A percentile compares a stretch with the other conserved stretches of the same genome.
These are phyloP conservation scores for Sugiyamaella marilandica DNA, from an alignment of 805 yeast genomes.

Conservation along the genomic window DNA sequence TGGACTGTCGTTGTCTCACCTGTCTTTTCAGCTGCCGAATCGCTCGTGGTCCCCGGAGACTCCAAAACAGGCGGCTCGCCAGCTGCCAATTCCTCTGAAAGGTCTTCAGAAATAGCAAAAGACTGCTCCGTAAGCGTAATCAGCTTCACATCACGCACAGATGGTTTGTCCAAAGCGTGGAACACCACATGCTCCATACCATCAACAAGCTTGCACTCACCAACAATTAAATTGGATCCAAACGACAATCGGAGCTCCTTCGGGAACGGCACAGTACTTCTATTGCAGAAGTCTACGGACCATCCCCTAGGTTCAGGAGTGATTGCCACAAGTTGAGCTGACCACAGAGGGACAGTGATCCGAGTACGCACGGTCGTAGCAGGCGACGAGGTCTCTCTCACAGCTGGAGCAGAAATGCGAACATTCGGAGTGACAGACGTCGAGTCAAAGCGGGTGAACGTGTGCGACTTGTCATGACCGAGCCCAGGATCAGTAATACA, in stretches of 20 bases:
- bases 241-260: neutral
- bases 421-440: neutral
- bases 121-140: neutral
- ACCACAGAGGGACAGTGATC: neutral
- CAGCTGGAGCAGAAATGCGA: neutral
- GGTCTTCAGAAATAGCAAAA: neutral
- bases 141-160: slow-evolving; percentile 34
- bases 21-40: neutral
- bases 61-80: neutral
- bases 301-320: neutral
- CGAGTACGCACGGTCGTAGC: neutral
- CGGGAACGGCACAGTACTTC: neutral
- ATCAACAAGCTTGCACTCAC: neutral
- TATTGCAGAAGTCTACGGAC: neutral
- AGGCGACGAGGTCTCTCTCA: too few relatives aligned
- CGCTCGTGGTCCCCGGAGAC: too few relatives aligned
- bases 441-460: slow-evolving; percentile 10
- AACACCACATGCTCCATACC: neutral
- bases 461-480: slow-evolving; percentile 3
- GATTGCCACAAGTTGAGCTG: neutral
- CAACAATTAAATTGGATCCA: neutral
- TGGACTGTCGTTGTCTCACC: neutral
- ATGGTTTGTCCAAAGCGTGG: neutral
- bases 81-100: too few relatives aligned
- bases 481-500: slow-evolving; percentile 24